Base-by-base conservation (phyloP, 176 grass and related monocot species). In the Raddia guianensis region DNA sequence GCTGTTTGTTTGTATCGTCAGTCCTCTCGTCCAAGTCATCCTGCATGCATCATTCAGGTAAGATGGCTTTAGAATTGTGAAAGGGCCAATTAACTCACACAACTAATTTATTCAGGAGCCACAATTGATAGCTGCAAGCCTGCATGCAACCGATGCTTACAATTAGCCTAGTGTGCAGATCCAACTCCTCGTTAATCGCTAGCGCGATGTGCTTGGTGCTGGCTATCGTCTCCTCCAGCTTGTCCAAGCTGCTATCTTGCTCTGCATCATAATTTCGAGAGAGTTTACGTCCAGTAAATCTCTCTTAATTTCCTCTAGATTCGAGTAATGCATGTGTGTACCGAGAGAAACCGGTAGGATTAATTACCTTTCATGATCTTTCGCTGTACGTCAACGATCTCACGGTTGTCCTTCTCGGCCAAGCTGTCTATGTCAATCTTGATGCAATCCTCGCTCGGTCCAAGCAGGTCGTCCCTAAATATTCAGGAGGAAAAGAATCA, bases 131-230 rank as follows among this genome's bases (percentile, higher is more conserved):
- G 20, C 7, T 16, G 18, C 37, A 3, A 40, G 37, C 34, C 7
- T 16, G 18, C 43, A 32, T 16, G 18, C 43, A 32, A 34, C 34
- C 50, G 15, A 55, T 32, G 16, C 90, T 80, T 94, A 97, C 91
- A 59, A 97, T 92, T 21, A 97, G 80, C 85, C 80, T 88, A 12
- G 87, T 86, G 12, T 97, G 91, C 12, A 97, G 72, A 73, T 88
- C 72, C 71, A 97, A 59, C 79, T 97, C 94, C 73, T 91, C 94
- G 27, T 94, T 94, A 51, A 97, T 84, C 9, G 89, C 80, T 10
- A 92, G 85, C 6, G 91, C 91, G 54, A 97, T 85, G 91, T 94
- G 91, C 59, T 94, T 94, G 5, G 89, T 94, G 82, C 85, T 97
- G 3, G 44, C 12, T 18, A 97, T 19, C 5, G 72, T 82, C 45